A percentile compares a stretch with the other conserved stretches of the same genome.
Evolutionary conservation across 192 early-diverging fungal genomes (phyloP).

Genomic region (Mortierella antarctica): DNA sequence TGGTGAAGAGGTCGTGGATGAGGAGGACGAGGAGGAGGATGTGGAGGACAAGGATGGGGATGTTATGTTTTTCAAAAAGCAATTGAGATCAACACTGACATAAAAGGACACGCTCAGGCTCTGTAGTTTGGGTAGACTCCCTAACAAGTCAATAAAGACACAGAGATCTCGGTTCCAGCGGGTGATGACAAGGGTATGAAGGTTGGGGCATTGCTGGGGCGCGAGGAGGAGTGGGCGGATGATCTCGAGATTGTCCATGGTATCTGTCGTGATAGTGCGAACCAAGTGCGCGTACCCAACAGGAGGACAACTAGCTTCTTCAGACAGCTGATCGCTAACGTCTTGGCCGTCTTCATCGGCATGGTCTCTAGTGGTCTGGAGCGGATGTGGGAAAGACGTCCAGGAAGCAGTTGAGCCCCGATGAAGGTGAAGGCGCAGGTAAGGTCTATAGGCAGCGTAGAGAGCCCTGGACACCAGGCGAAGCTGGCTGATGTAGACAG

Average conservation of each 20-base stretch:
- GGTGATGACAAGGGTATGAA: constrained; percentile 11
- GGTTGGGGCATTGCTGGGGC: constrained; percentile 18
- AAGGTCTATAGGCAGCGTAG: constrained; percentile 14
- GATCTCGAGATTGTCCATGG: constrained; percentile 29
- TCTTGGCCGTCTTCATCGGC: not conserved
- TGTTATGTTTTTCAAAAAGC: constrained; percentile 3
- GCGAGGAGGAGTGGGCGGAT: constrained; percentile 1
- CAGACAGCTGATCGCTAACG: not conserved
- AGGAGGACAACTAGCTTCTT: not conserved
- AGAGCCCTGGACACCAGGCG: constrained; percentile 27
- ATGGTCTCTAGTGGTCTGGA: not conserved
- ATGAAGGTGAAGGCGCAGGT: constrained; percentile 33
- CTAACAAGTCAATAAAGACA: constrained; percentile 1
- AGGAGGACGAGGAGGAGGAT: not conserved
- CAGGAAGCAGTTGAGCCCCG: constrained; percentile 30
- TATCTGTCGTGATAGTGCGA: constrained; percentile 21
- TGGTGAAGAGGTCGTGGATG: not conserved
- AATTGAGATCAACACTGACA: constrained; percentile 18
- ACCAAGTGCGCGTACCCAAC: constrained; percentile 15
- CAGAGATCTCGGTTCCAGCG: constrained; percentile 29
- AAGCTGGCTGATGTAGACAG: constrained; percentile 25
- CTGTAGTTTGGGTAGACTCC: not conserved
- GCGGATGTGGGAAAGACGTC: constrained; percentile 18
- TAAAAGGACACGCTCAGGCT: constrained; percentile 23
- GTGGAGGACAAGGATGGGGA: too few species aligned